These are phyloP conservation scores for Coniochaeta sp. DNA, from an alignment of 2,329 filamentous ascomycete genomes.

Conservation along the genomic window DNA sequence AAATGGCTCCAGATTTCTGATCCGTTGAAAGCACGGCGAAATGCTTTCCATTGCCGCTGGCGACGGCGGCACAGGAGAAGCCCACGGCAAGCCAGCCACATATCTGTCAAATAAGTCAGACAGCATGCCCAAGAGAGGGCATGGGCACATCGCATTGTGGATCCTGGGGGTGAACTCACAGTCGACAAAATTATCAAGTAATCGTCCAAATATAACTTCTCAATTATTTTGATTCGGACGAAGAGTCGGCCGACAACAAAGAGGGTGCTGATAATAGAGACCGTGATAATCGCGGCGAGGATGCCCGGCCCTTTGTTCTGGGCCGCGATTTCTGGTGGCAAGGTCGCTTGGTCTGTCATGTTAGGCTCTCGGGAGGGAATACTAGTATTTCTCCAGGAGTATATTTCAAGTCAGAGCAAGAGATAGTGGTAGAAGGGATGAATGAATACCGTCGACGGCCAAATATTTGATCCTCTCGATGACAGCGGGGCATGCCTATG, in stretches of 20 bases:
- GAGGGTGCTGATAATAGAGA: constrained; percentile 21
- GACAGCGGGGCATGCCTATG: no score
- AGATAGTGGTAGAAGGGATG: background rate
- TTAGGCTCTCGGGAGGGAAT: background rate
- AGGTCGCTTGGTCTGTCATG: background rate
- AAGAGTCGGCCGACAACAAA: constrained; percentile 25
- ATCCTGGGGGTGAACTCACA: constrained; percentile 11
- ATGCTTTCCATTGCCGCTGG: constrained; percentile 30
- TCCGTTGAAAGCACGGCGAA: constrained; percentile 19
- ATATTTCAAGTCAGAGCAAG: background rate
- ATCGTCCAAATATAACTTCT: constrained; percentile 27
- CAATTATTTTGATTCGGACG: constrained; percentile 20
- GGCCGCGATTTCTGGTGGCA: constrained; percentile 5
- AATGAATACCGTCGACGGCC: no score
- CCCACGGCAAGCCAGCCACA: constrained; percentile 24
- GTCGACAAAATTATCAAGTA: constrained; percentile 25
- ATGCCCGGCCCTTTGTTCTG: constrained; percentile 26
- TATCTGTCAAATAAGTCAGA: constrained; percentile 13
- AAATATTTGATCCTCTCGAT: no score
- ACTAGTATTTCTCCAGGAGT: background rate
- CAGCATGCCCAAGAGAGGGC: background rate
- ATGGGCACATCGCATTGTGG: background rate
- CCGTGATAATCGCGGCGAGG: constrained; percentile 19
- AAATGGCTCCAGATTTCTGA: constrained; percentile 20
- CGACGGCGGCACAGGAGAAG: constrained; percentile 9